Conservation (phyloP, 331 rosid genomes). For the Acacia pycnantha region DNA sequence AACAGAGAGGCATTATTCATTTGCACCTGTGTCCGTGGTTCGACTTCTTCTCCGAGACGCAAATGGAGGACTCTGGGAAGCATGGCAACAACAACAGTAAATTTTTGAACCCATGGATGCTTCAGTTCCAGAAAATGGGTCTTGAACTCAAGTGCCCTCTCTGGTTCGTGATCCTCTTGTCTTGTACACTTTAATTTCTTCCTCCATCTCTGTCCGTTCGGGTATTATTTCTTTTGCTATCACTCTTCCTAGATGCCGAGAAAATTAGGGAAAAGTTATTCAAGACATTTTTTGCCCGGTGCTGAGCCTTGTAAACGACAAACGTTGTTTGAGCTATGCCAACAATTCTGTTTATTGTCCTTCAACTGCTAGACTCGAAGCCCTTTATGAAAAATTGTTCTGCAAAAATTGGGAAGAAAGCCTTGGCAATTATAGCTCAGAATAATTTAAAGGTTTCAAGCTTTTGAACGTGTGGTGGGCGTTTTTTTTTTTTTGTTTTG, state of each 20-base stretch:
- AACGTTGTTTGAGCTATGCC: background rate
- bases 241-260: background rate
- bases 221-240: background rate
- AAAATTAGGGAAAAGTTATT: background rate
- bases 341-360: background rate
- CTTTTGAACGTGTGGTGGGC: no score
- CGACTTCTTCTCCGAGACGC: background rate
- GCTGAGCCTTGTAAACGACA: background rate
- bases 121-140: conserved; percentile 74
- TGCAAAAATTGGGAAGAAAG: background rate
- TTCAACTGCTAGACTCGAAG: background rate
- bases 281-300: background rate
- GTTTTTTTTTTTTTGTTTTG: no score
- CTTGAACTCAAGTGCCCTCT: conserved; percentile 93
- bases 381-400: background rate
- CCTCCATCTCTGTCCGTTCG: background rate
- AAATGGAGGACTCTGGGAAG: conserved; percentile 46
- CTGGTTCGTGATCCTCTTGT: conserved; percentile 46
- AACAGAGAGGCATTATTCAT: background rate
- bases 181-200: background rate
- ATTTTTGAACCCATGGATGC: conserved; percentile 62
- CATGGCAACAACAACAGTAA: background rate
- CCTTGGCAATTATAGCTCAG: background rate
- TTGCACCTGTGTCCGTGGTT: background rate
- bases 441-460: background rate